Conservation (phyloP, 441 rosid genomes). For the Jatropha podagrica region DNA sequence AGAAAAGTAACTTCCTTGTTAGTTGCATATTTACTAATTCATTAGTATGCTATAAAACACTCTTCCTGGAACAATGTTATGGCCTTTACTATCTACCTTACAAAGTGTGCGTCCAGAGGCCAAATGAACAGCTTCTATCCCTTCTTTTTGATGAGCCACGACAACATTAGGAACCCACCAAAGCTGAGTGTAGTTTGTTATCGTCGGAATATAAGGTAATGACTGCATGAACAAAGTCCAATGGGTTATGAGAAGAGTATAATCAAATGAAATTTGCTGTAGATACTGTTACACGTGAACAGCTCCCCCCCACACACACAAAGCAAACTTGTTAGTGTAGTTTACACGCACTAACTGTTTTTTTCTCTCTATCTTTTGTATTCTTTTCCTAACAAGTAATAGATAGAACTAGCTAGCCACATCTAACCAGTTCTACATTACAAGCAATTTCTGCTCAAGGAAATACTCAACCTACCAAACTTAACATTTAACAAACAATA, state of each 20-base stretch:
- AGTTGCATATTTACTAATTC: neutral
- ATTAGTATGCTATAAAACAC: neutral
- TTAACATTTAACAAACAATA: neutral
- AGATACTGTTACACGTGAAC: neutral
- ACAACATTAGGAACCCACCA: conserved; percentile 99
- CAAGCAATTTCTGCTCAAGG: neutral
- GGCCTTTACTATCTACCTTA: conserved; percentile 53
- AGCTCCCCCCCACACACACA: neutral
- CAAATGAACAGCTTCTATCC: conserved; percentile 95
- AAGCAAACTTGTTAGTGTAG: neutral
- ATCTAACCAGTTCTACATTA: neutral
- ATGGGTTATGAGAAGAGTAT: neutral
- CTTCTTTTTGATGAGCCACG: conserved; percentile 97
- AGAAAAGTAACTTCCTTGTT: neutral
- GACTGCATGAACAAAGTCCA: conserved; percentile 55
- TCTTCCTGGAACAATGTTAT: neutral
- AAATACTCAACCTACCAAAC: neutral
- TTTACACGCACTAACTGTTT: neutral
- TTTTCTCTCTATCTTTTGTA: neutral
- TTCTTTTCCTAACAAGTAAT: neutral
- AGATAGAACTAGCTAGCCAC: neutral
- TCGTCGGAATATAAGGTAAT: conserved; percentile 76
- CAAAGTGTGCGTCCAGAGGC: conserved; percentile 96
- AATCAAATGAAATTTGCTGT: neutral
- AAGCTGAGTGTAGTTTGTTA: conserved; percentile 91